Evolutionary conservation across 1,139 yeast species (phyloP), one percentile per base, ranked within the genome.

Genomic region (Taphrina flavorubra): DNA sequence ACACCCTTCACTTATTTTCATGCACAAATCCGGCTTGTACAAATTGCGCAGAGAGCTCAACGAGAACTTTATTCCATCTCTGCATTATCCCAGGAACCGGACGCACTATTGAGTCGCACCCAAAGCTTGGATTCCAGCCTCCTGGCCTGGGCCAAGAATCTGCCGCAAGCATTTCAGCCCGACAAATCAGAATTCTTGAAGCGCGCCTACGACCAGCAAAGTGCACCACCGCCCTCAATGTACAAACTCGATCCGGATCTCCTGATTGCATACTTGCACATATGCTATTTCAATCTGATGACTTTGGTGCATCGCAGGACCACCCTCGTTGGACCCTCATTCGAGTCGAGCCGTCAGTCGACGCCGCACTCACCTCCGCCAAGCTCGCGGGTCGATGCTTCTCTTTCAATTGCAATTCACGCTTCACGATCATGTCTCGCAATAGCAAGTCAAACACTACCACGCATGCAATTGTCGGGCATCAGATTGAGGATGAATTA

Each of bases 31-130:
- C 44, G 49, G 59, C 65, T 71, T 16, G 63, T 70, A 7, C 49
- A 16, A 36, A 68, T 71, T 40, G 70, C 71, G 34, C 66, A 71
- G 7, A 69, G 69, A 47, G 76, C 83, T 81, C 34, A 72, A 51
- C 62, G 51, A n/a, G 65, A 69, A 6, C 69, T 72, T 7, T 71
- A 78, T 84, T 1, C 79, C 80, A 44, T 68, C 64, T 59, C 57
- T 16, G 67, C 70, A 16, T 46, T 57, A 31, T 25, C 67, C 42
- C 49, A 68, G 34, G 39, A 71, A 37, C 67, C 68, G 34, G 55
- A 44, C 44, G 69, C 66, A 57, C 36, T 70, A 31, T 51, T 68
- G 18, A 69, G 68, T 16, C 42, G 71, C 11, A 60, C 72, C 39
- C 72, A 72, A 13, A 69, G 69, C 34, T 67, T 72, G 20, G 69